Evolutionary conservation across 345 rosid species (phyloP).

Genomic region (Sonneratia alba): DNA sequence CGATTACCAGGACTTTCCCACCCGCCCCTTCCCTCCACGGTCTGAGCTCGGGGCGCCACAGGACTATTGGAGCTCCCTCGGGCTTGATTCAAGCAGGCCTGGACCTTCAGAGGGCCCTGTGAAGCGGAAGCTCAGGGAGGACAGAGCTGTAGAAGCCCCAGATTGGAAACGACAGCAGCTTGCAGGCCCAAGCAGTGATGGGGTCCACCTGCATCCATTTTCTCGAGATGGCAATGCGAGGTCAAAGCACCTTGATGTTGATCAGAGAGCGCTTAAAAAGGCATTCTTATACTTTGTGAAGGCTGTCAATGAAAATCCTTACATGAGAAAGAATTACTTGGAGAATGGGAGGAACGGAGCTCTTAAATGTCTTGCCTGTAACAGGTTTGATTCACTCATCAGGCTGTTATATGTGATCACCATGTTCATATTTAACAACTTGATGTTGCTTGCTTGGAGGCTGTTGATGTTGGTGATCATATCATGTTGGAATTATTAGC

Average conservation of each 20-base stretch:
- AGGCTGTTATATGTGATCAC: constrained; percentile 13
- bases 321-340: constrained; percentile 55
- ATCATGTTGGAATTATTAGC: neutral
- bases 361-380: constrained; percentile 70
- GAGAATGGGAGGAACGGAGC: constrained; percentile 76
- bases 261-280: constrained; percentile 50
- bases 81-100: constrained; percentile 16
- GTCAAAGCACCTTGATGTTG: constrained; percentile 40
- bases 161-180: constrained; percentile 39
- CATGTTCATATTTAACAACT: neutral
- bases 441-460: constrained; percentile 15
- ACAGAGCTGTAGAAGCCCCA: constrained; percentile 26
- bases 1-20: constrained; percentile 61
- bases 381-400: constrained; percentile 55
- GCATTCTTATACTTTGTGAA: constrained; percentile 63
- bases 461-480: constrained; percentile 2
- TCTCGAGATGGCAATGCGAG: constrained; percentile 31
- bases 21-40: constrained; percentile 18
- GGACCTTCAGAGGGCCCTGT: constrained; percentile 15
- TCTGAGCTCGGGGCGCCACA: constrained; percentile 25
- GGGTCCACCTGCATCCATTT: constrained; percentile 20
- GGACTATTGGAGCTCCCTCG: constrained; percentile 29
- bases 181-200: neutral
- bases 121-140: constrained; percentile 61
- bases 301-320: constrained; percentile 48